Conservation (phyloP, 2,329 filamentous ascomycete genomes). For the Mariannaea elegans region DNA sequence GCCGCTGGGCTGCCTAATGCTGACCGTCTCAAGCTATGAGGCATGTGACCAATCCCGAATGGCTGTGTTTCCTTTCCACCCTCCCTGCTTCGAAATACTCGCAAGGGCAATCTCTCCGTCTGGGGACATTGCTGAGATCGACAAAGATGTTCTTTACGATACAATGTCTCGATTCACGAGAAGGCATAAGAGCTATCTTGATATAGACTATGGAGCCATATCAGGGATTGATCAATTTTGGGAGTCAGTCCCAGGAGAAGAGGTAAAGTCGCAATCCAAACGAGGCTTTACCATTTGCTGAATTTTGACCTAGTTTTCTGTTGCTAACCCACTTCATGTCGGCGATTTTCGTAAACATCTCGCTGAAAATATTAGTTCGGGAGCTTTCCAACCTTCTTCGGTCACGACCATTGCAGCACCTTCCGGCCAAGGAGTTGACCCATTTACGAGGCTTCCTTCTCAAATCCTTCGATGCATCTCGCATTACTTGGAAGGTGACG, state of each 20-base stretch:
- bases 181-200: not conserved
- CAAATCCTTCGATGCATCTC: not conserved
- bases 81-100: not conserved
- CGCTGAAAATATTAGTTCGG: not conserved
- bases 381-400: not conserved
- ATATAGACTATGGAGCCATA: conserved; percentile 15
- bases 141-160: conserved; percentile 4
- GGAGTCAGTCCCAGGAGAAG: conserved; percentile 16
- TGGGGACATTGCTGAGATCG: not conserved
- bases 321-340: not conserved
- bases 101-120: not conserved
- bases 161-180: not conserved
- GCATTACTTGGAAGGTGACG: not conserved
- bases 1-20: not conserved
- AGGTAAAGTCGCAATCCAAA: not conserved
- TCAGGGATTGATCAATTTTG: conserved; percentile 1
- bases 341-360: not conserved
- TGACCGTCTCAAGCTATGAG: conserved; percentile 4
- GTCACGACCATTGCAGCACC: not conserved
- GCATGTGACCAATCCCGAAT: not conserved
- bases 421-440: not conserved
- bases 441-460: not conserved
- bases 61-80: conserved; percentile 17
- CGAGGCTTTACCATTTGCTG: not conserved
- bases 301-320: conserved; percentile 4